Evolutionary conservation across 2,329 filamentous ascomycete genomes (phyloP), one percentile per base, ranked within the genome.

Genomic region (Fusarium nematophilum): DNA sequence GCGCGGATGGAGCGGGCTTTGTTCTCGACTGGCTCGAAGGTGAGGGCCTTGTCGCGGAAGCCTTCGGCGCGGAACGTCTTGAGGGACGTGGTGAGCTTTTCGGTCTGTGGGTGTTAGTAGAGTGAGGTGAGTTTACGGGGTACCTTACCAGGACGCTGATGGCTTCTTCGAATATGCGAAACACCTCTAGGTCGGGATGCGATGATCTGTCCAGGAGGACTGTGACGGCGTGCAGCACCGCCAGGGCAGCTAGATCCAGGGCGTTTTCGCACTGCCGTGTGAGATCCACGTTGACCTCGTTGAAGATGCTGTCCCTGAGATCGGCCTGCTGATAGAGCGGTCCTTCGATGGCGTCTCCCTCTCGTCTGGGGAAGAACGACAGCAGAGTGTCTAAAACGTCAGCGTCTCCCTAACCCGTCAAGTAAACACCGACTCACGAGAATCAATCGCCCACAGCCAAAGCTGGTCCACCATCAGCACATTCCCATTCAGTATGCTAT

Each of bases 401-500:
- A 68, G 58, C 17, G 3, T 23, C 9, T 6, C 1, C 6, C 1
- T 8, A 8, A 3, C 0, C 23, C 3, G 0, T 4, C 0, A 5
- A 17, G 2, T 2, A 0, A 0, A 1, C 1, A 1, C 10, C 0
- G 2, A 72, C 80, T 72, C 67, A 84, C 82, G 80, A 13, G 75
- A 81, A 49, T 84, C 78, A n/a, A 86, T 76, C 0, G 78, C 80
- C 83, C 83, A 86, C 0, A 89, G 69, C 86, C 86, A 89, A 1
- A 89, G 70, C 64, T 89, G 86, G 53, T 89, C 87, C 0, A 89
- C 83, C 84, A 89, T 89, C n/a, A 89, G 70, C 3, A 86, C 78
- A 31, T 88, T 87, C 0, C 85, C 83, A 21, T 85, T 79, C 2
- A 81, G 67, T 3, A 83, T 71, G 7, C 75, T 66, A 6, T 82